phyloP scores from a whole-genome alignment of 305 asterid genomes.

The Caryopteris hybrid region DNA sequence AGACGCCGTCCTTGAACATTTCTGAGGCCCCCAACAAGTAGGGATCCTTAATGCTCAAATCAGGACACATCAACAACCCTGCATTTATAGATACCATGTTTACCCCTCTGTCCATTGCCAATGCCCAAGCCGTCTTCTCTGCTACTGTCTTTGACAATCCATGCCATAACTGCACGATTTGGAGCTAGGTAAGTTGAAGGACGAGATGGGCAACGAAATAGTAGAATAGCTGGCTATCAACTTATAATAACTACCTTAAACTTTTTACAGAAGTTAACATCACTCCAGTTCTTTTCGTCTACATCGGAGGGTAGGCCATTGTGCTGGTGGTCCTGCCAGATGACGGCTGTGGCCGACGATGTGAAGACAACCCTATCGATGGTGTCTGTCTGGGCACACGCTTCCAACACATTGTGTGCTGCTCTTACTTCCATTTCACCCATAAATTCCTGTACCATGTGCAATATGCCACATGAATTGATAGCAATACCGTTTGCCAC shows the following conservation, averaged over 20 bases:
- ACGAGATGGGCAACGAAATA: background rate
- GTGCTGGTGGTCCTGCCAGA: constrained; percentile 58
- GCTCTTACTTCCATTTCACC: constrained; percentile 94
- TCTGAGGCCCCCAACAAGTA: constrained; percentile 84
- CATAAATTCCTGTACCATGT: constrained; percentile 60
- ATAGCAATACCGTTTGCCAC: background rate
- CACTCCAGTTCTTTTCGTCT: constrained; percentile 81
- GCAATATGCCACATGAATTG: background rate
- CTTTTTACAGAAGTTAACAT: constrained; percentile 57
- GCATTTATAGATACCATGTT: constrained; percentile 81
- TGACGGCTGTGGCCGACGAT: constrained; percentile 80
- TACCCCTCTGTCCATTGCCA: constrained; percentile 93
- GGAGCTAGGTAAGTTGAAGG: background rate
- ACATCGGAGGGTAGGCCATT: constrained; percentile 21
- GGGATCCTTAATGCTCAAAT: constrained; percentile 64
- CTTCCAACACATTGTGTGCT: constrained; percentile 93
- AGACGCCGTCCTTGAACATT: constrained; percentile 80
- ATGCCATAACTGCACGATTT: constrained; percentile 66
- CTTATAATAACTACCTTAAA: constrained; percentile 37
- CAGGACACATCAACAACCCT: constrained; percentile 60
- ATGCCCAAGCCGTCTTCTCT: constrained; percentile 90
- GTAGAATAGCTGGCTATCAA: background rate
- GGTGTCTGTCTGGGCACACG: constrained; percentile 86
- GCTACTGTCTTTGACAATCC: constrained; percentile 81
- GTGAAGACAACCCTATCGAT: constrained; percentile 79